phyloP scores from a whole-genome alignment of 2,329 filamentous ascomycete genomes.

The Fusarium oligoseptatum region DNA sequence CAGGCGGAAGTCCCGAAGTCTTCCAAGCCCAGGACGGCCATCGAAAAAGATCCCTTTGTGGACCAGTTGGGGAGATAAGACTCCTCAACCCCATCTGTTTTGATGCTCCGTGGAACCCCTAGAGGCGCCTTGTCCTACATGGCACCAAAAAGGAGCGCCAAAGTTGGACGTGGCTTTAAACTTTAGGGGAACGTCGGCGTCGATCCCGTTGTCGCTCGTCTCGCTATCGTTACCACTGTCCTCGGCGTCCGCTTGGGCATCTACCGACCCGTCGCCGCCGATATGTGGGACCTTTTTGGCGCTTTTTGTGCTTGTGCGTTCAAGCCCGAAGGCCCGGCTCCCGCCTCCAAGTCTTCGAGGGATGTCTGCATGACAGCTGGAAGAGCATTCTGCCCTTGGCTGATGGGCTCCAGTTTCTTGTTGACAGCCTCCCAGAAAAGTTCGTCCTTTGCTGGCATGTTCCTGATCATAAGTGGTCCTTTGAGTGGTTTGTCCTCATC shows the following conservation, averaged over 20 bases:
- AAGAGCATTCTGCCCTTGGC: constrained; percentile 60
- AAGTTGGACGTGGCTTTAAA: constrained; percentile 62
- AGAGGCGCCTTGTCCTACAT: constrained; percentile 39
- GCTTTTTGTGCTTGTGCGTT: constrained; percentile 22
- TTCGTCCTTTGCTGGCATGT: constrained; percentile 69
- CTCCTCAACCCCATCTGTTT: neutral
- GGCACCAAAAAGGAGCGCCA: constrained; percentile 61
- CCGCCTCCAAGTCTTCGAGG: constrained; percentile 46
- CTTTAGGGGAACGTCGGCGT: constrained; percentile 61
- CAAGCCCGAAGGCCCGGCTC: constrained; percentile 29
- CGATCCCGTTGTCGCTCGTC: constrained; percentile 46
- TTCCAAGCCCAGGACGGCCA: constrained; percentile 8
- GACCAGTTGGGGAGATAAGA: constrained; percentile 14
- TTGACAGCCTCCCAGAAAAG: constrained; percentile 65
- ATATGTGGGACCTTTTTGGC: constrained; percentile 24
- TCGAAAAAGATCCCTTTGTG: neutral
- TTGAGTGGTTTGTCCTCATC: constrained; percentile 60
- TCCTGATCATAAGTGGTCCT: constrained; percentile 67
- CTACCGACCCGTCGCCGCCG: constrained; percentile 42
- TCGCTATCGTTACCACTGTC: constrained; percentile 45
- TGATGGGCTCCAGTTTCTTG: constrained; percentile 65
- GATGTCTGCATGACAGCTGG: constrained; percentile 58
- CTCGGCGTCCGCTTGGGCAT: constrained; percentile 37
- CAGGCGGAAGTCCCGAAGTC: neutral
- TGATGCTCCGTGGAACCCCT: neutral